These are phyloP conservation scores for Suhomyces wounanorum DNA, from an alignment of 1,139 yeast species.

Conservation along the genomic window DNA sequence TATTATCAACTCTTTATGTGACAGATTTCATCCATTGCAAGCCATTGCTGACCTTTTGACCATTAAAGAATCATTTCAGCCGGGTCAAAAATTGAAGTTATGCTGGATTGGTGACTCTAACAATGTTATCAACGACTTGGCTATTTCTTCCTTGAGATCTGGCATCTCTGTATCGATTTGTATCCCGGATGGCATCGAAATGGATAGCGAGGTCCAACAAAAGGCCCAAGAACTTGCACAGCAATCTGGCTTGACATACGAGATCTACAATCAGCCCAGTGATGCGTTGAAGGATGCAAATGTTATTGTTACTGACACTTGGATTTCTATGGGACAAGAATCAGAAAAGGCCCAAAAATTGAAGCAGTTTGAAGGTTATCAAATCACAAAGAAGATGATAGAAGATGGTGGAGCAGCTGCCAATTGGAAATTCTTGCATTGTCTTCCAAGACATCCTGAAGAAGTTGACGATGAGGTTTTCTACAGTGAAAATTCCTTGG, in stretches of 20 bases:
- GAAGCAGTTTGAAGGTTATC: constrained; percentile 83
- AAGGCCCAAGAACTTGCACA: constrained; percentile 57
- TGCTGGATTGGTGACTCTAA: constrained; percentile 98
- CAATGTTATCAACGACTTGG: constrained; percentile 90
- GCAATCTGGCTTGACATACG: constrained; percentile 56
- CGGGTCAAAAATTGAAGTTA: constrained; percentile 64
- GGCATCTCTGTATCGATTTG: constrained; percentile 87
- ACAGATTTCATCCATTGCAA: constrained; percentile 90
- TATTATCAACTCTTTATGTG: constrained; percentile 90
- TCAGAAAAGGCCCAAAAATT: constrained; percentile 68
- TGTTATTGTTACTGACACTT: constrained; percentile 92
- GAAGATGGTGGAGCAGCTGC: constrained; percentile 55
- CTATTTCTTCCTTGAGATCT: constrained; percentile 83
- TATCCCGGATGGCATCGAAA: constrained; percentile 72
- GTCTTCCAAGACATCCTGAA: constrained; percentile 92
- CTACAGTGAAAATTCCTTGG: constrained; percentile 80
- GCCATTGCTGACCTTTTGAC: constrained; percentile 91
- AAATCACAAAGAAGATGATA: constrained; percentile 70
- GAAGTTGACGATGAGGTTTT: constrained; percentile 94
- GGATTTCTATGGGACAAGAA: constrained; percentile 98
- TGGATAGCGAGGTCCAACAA: constrained; percentile 57
- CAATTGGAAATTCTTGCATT: constrained; percentile 92
- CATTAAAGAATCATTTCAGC: constrained; percentile 73
- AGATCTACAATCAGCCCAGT: constrained; percentile 70
- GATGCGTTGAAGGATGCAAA: constrained; percentile 74